These are phyloP conservation scores for Wickerhamomyces tratensis DNA, from an alignment of 805 yeast genomes.

Conservation along the genomic window DNA sequence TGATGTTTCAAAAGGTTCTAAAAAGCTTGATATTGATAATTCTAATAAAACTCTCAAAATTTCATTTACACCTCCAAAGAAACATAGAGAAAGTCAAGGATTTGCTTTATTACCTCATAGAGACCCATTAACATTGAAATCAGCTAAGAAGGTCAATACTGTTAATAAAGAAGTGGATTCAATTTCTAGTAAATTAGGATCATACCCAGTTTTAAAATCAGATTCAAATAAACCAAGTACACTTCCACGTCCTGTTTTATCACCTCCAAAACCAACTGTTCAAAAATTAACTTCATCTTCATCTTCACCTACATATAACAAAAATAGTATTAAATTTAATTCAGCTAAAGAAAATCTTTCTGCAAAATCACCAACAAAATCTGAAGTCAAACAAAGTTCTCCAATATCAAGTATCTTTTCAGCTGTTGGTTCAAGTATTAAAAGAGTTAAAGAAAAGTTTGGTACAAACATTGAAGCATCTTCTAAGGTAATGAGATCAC, in stretches of 20 bases:
- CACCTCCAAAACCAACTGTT: constrained; percentile 1
- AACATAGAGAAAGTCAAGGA: constrained; percentile 19
- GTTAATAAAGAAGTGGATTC: constrained; percentile 2
- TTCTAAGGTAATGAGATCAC: no score
- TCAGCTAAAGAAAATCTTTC: no score
- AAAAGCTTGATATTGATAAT: constrained; percentile 2
- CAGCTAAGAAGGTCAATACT: constrained; percentile 10
- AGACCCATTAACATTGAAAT: constrained; percentile 20
- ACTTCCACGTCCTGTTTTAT: not conserved
- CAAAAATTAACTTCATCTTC: not conserved
- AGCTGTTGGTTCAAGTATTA: constrained; percentile 15
- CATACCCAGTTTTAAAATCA: no score
- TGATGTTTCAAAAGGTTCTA: constrained; percentile 2
- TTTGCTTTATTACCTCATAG: constrained; percentile 21
- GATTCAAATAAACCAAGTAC: no score
- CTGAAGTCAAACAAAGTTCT: constrained; percentile 6
- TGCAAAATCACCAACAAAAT: not conserved
- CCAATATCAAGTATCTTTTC: constrained; percentile 17
- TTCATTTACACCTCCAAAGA: constrained; percentile 11
- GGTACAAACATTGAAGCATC: not conserved
- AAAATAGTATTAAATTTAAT: no score
- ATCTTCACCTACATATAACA: no score
- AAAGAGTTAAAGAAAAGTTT: constrained; percentile 13
- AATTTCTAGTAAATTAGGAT: no score
- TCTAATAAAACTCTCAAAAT: not conserved